phyloP scores from a whole-genome alignment of 331 rosid genomes.

The Pyrus hybrid region DNA sequence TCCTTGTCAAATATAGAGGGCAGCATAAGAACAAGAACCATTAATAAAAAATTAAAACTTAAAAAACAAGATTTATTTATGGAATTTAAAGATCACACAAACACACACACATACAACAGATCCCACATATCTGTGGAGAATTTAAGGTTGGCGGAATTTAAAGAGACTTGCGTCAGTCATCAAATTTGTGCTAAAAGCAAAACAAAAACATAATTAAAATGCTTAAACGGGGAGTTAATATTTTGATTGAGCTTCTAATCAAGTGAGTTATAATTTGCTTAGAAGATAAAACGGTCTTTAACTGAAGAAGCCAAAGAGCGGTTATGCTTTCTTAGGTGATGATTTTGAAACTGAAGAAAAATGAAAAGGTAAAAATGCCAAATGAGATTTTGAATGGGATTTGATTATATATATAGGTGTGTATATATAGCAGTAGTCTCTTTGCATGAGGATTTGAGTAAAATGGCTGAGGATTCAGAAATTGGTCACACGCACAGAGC shows the following conservation, averaged over 20 bases:
- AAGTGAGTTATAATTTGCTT: background rate
- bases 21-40: background rate
- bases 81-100: background rate
- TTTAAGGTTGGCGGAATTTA: background rate
- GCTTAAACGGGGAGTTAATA: conserved; percentile 3
- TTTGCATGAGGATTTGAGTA: conserved; percentile 5
- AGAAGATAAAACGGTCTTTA: background rate
- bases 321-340: background rate
- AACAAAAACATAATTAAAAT: background rate
- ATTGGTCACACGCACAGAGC: conserved; percentile 1
- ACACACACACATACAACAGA: background rate
- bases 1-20: background rate
- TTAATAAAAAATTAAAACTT: background rate
- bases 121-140: background rate
- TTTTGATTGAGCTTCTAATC: background rate
- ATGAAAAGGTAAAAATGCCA: background rate
- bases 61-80: background rate
- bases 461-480: background rate
- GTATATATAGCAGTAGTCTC: background rate
- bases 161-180: conserved; percentile 11
- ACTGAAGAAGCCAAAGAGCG: conserved; percentile 1
- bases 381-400: background rate
- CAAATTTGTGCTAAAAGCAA: conserved; percentile 10
- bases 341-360: background rate
- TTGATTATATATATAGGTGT: background rate